Percentiles rank a stretch among this genome's conserved stretches.
phyloP scores from a whole-genome alignment of 768 basidiomycete genomes.

The Chiua virens region DNA sequence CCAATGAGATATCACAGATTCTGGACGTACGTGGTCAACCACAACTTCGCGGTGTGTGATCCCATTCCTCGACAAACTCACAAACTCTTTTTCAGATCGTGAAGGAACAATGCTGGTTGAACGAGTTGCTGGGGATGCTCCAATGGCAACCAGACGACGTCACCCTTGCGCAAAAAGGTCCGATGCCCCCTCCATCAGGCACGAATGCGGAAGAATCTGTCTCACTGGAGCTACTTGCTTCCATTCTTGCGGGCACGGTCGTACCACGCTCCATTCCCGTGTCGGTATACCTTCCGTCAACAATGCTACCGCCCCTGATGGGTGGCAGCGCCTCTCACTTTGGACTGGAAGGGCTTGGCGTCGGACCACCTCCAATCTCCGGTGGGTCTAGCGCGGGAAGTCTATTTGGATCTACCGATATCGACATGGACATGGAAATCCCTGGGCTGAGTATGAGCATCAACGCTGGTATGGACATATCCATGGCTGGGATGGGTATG shows the following conservation, averaged over 20 bases:
- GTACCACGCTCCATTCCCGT: slow-evolving; percentile 55
- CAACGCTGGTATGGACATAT: slow-evolving; percentile 30
- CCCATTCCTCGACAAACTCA: background rate
- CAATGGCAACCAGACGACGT: slow-evolving; percentile 58
- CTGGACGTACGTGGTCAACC: slow-evolving; percentile 53
- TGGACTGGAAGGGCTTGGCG: slow-evolving; percentile 26
- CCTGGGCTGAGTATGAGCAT: slow-evolving; percentile 37
- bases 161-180: slow-evolving; percentile 1
- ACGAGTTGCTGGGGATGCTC: slow-evolving; percentile 61
- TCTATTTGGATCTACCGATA: slow-evolving; percentile 32
- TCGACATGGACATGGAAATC: slow-evolving; percentile 37
- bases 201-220: slow-evolving; percentile 36
- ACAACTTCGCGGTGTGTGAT: background rate
- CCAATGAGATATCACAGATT: slow-evolving; percentile 75
- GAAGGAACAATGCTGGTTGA: slow-evolving; percentile 82
- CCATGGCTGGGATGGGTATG: slow-evolving; percentile 32
- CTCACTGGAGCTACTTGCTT: slow-evolving; percentile 58
- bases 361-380: slow-evolving; percentile 23
- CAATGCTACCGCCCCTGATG: slow-evolving; percentile 23
- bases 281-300: slow-evolving; percentile 59
- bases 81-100: slow-evolving; percentile 41
- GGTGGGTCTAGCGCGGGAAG: slow-evolving; percentile 25
- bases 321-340: slow-evolving; percentile 23
- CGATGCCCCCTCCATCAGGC: slow-evolving; percentile 1
- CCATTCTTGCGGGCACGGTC: slow-evolving; percentile 59